These are phyloP conservation scores for Leccinum imitatum DNA, from an alignment of 768 basidiomycete genomes.

Conservation along the genomic window DNA sequence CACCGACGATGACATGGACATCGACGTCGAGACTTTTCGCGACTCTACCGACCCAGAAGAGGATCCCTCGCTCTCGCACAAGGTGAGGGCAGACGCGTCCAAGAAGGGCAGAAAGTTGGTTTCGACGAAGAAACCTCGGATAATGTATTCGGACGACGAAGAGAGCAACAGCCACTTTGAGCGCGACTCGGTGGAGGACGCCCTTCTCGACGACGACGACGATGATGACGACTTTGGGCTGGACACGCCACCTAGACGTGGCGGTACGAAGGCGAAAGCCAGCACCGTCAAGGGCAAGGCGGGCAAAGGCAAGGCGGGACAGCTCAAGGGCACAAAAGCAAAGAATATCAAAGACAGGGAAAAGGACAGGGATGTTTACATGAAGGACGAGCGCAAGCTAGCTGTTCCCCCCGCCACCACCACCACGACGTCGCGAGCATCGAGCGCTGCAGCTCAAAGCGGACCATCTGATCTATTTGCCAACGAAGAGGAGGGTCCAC, in stretches of 20 bases:
- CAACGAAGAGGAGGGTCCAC: slow-evolving; percentile 31
- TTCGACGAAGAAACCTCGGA: slow-evolving; percentile 17
- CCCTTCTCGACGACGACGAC: slow-evolving; percentile 23
- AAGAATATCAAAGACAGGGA: slow-evolving; percentile 35
- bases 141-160: slow-evolving; percentile 31
- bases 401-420: slow-evolving; percentile 13
- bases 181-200: slow-evolving; percentile 26
- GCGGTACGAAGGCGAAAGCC: slow-evolving; percentile 23
- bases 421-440: slow-evolving; percentile 23
- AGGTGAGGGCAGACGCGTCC: slow-evolving; percentile 1
- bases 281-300: slow-evolving; percentile 26
- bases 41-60: no score
- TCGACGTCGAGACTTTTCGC: slow-evolving; percentile 40
- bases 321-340: slow-evolving; percentile 23
- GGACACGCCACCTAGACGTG: slow-evolving; percentile 23
- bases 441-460: slow-evolving; percentile 35
- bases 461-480: slow-evolving; percentile 27
- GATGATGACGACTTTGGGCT: slow-evolving; percentile 30
- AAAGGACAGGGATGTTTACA: slow-evolving; percentile 34
- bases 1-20: slow-evolving; percentile 42
- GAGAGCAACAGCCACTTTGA: slow-evolving; percentile 28
- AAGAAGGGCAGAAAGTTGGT: slow-evolving; percentile 21
- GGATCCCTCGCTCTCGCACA: slow-evolving; percentile 4
- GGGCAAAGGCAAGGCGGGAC: slow-evolving; percentile 22
- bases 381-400: slow-evolving; percentile 44